Evolutionary conservation across 805 yeast genomes (phyloP), one percentile per base, ranked within the genome.

Genomic region (Candida maesae): DNA sequence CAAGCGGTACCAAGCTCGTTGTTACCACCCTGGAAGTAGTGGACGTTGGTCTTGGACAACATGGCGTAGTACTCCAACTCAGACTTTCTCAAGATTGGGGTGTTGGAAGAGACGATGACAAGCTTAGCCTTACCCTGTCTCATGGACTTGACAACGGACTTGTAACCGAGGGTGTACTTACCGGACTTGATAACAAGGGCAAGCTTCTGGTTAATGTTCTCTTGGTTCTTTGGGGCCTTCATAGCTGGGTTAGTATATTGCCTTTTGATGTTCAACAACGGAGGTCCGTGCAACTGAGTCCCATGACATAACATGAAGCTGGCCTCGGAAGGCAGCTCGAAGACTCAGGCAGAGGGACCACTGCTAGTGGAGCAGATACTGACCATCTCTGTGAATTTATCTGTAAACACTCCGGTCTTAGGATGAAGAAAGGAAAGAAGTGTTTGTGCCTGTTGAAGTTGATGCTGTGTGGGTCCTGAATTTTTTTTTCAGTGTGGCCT

Each of bases 11-110:
- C 98, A 69, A 91, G 87, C 79, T 91, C 98, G 78, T 91, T 91
- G 96, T 91, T 91, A 74, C 96, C 95, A 81, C 97, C 98, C 76
- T 84, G 93, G 95, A 90, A 93, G 90, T 90, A 95, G 93, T 91
- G 90, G 55, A 74, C 77, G 67, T 79, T 80, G 71, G 96, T 86
- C 87, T 90, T 91, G 71, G 98, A 85, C 73, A 93, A 84, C 99
- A 93, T 91, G 68, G 98, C 97, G 88, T 93, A 93, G 84, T 93
- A 93, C 82, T 93, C 99, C 73, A 93, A 83, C 84, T 93, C 99
- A 62, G 98, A 88, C 81, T 93, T 91, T 84, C 98, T 91, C 74
- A 93, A 85, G 66, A 91, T 95, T 78, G 99, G 99, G 67, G 98
- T 93, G 93, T 93, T 93, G 71, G 95, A 93, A 66, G 99, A 96